phyloP scores from a whole-genome alignment of 2,329 filamentous ascomycete species.

The Neonectria neomacrospora region DNA sequence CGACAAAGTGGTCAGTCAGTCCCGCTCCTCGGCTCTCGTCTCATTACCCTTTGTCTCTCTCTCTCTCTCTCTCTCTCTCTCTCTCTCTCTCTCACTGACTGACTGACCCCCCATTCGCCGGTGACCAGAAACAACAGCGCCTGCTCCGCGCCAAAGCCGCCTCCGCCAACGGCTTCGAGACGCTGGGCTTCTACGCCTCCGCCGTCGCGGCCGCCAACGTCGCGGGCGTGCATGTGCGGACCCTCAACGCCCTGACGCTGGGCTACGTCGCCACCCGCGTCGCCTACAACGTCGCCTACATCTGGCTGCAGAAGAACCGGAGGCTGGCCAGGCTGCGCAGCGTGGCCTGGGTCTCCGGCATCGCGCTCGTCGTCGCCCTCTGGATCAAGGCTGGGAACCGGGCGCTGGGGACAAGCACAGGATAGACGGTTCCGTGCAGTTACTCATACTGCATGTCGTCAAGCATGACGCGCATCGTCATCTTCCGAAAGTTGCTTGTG shows the following conservation, averaged over 20 bases:
- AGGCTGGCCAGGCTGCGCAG: slow-evolving; percentile 52
- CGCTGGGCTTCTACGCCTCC: slow-evolving; percentile 55
- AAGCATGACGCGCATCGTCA: background rate
- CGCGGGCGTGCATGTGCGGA: slow-evolving; percentile 51
- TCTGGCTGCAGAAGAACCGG: slow-evolving; percentile 56
- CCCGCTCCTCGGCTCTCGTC: background rate
- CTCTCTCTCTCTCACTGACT: background rate
- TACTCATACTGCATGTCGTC: background rate
- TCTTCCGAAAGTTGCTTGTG: background rate
- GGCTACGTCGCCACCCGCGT: slow-evolving; percentile 54
- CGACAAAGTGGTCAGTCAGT: slow-evolving; percentile 44
- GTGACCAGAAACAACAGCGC: slow-evolving; percentile 65
- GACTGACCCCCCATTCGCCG: background rate
- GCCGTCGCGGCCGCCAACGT: slow-evolving; percentile 59
- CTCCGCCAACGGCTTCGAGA: slow-evolving; percentile 57
- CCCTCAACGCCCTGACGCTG: slow-evolving; percentile 54
- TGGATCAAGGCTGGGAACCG: slow-evolving; percentile 55
- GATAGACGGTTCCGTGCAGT: too few relatives aligned
- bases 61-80: background rate
- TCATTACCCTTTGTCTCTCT: background rate
- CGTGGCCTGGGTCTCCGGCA: slow-evolving; percentile 51
- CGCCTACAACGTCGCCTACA: slow-evolving; percentile 56
- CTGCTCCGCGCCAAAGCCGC: slow-evolving; percentile 65
- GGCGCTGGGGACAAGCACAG: slow-evolving; percentile 18
- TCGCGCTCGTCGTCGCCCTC: slow-evolving; percentile 49